phyloP scores from a whole-genome alignment of 805 yeast genomes.

The Suhomyces tanzawaensis region DNA sequence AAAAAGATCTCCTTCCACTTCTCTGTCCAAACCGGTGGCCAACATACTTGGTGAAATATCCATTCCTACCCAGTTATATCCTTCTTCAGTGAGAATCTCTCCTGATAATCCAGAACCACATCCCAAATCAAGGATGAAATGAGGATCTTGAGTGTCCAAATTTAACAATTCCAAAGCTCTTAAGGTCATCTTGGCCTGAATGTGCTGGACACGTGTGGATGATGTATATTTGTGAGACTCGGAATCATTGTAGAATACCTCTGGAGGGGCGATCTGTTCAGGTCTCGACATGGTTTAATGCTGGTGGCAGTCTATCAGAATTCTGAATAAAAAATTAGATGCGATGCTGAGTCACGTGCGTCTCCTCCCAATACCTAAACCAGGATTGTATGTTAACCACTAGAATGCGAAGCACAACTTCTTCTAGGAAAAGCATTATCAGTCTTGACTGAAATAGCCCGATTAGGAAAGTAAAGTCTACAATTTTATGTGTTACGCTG shows the following conservation, averaged over 20 bases:
- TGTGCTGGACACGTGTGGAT: conserved; percentile 95
- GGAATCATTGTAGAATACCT: conserved; percentile 84
- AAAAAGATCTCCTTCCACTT: conserved; percentile 89
- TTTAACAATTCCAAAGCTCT: conserved; percentile 87
- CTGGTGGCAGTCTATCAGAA: not conserved
- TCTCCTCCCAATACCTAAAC: too few species aligned
- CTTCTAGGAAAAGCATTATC: too few species aligned
- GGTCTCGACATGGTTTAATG: conserved; percentile 77
- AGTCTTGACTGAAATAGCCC: too few species aligned
- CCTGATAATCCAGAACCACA: conserved; percentile 98
- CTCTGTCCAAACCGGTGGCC: conserved; percentile 90
- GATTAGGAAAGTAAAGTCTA: too few species aligned
- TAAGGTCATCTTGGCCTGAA: conserved; percentile 96
- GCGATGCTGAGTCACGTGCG: not conserved
- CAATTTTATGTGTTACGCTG: too few species aligned
- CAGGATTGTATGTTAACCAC: too few species aligned
- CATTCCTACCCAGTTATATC: conserved; percentile 93
- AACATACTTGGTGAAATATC: conserved; percentile 96
- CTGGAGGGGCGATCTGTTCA: conserved; percentile 95
- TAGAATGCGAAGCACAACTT: too few species aligned
- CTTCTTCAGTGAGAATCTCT: conserved; percentile 90
- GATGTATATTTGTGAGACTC: conserved; percentile 90
- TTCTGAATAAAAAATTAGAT: not conserved
- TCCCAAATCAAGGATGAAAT: conserved; percentile 84
- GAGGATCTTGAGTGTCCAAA: conserved; percentile 56